These are phyloP conservation scores for Schizosaccharomyces versatilis DNA, from an alignment of 1,139 yeast species.

Conservation along the genomic window DNA sequence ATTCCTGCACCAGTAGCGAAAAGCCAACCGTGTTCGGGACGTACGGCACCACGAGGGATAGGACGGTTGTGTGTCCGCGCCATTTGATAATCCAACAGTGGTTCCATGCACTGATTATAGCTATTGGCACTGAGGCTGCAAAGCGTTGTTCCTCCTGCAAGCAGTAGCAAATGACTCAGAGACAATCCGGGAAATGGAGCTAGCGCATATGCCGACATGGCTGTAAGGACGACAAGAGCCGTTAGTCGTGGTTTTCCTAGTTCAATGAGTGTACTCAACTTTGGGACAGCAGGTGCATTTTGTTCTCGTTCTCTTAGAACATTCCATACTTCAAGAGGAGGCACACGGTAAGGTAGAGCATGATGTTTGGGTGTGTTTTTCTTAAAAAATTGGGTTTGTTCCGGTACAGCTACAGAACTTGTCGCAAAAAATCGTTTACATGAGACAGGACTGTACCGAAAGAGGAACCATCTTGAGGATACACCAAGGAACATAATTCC, in stretches of 20 bases:
- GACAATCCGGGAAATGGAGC: conserved; percentile 57
- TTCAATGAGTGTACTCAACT: conserved; percentile 31
- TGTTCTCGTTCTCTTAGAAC: neutral
- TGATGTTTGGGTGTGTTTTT: no score
- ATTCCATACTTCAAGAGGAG: neutral
- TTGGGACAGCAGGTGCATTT: conserved; percentile 1
- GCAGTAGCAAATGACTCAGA: conserved; percentile 40
- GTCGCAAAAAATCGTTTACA: no score
- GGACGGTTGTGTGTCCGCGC: conserved; percentile 76
- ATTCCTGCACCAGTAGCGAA: conserved; percentile 62
- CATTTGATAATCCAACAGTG: conserved; percentile 73
- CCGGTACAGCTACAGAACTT: no score
- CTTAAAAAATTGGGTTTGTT: no score
- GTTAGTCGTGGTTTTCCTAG: conserved; percentile 78
- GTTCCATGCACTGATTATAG: conserved; percentile 90
- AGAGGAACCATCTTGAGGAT: no score
- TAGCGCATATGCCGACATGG: conserved; percentile 81
- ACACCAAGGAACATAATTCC: no score
- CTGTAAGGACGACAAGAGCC: conserved; percentile 66
- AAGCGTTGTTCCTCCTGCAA: conserved; percentile 68
- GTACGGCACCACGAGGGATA: conserved; percentile 60
- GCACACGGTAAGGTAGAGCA: neutral
- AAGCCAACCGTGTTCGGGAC: conserved; percentile 51
- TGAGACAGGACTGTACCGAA: no score
- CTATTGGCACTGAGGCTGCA: conserved; percentile 92